phyloP scores from a whole-genome alignment of 2,329 filamentous ascomycete genomes.

The Calonectria montana region DNA sequence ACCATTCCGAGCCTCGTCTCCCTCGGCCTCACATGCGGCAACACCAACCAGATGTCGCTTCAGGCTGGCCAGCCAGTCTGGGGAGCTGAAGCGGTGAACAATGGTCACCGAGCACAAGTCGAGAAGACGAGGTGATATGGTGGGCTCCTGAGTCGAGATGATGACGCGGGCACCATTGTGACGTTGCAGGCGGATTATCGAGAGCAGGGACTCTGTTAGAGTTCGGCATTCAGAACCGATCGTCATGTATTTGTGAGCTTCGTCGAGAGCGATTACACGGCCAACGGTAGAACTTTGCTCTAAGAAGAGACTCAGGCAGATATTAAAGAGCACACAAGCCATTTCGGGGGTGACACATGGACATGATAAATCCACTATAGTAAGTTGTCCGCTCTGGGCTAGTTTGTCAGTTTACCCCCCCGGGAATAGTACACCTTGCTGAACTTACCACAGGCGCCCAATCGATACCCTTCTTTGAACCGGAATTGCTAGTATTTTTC shows the following conservation, averaged over 20 bases:
- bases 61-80: slow-evolving; percentile 67
- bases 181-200: slow-evolving; percentile 75
- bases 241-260: slow-evolving; percentile 83
- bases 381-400: slow-evolving; percentile 47
- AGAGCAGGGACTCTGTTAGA: slow-evolving; percentile 72
- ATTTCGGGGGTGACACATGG: slow-evolving; percentile 75
- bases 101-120: slow-evolving; percentile 79
- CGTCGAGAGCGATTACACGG: slow-evolving; percentile 76
- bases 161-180: slow-evolving; percentile 75
- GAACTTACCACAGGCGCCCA: slow-evolving; percentile 36
- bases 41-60: slow-evolving; percentile 57
- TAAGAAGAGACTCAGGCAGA: slow-evolving; percentile 75
- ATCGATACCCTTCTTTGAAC: slow-evolving; percentile 8
- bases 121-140: slow-evolving; percentile 73
- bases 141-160: slow-evolving; percentile 83
- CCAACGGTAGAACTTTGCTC: slow-evolving; percentile 60
- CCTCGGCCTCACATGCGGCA: not conserved
- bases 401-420: not conserved
- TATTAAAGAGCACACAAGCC: slow-evolving; percentile 79
- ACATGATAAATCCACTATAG: slow-evolving; percentile 75
- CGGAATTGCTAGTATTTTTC: not conserved
- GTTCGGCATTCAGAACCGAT: slow-evolving; percentile 61
- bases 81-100: slow-evolving; percentile 77
- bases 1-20: not conserved
- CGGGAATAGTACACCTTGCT: not conserved